phyloP scores from a whole-genome alignment of 2,329 filamentous ascomycete species.

The Cercospora sp. region DNA sequence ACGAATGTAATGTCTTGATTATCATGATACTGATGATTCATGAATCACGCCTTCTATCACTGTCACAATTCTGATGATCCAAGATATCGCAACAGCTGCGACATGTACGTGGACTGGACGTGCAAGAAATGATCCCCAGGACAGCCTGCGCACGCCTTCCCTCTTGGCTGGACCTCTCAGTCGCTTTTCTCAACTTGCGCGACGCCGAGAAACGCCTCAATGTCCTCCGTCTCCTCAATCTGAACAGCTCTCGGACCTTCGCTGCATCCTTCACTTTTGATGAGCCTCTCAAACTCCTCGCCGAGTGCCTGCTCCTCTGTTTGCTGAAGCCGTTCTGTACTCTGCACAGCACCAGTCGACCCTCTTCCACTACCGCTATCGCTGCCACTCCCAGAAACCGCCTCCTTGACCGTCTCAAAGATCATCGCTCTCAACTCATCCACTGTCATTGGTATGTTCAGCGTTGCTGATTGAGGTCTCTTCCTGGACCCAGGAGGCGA shows the following conservation, averaged over 20 bases:
- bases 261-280: not conserved
- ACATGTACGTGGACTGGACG: no score
- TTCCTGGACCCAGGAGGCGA: not conserved
- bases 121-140: no score
- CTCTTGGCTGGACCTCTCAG: no score
- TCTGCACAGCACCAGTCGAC: not conserved
- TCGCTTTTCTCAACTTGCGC: not conserved
- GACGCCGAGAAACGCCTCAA: not conserved
- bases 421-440: slow-evolving; percentile 29
- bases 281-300: not conserved
- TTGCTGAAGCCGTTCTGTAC: not conserved
- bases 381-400: slow-evolving; percentile 4
- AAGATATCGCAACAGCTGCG: no score
- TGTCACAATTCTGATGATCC: no score
- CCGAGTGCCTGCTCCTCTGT: not conserved
- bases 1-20: not conserved
- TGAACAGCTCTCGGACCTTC: not conserved
- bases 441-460: slow-evolving; percentile 23
- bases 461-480: not conserved
- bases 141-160: no score
- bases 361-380: not conserved
- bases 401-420: slow-evolving; percentile 23
- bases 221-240: slow-evolving; percentile 10
- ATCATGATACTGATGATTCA: not conserved
- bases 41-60: not conserved